Percentiles rank a stretch among this genome's conserved stretches.
Conservation (phyloP, 2,329 filamentous ascomycete species). For the Aspergillaceae sp. region DNA sequence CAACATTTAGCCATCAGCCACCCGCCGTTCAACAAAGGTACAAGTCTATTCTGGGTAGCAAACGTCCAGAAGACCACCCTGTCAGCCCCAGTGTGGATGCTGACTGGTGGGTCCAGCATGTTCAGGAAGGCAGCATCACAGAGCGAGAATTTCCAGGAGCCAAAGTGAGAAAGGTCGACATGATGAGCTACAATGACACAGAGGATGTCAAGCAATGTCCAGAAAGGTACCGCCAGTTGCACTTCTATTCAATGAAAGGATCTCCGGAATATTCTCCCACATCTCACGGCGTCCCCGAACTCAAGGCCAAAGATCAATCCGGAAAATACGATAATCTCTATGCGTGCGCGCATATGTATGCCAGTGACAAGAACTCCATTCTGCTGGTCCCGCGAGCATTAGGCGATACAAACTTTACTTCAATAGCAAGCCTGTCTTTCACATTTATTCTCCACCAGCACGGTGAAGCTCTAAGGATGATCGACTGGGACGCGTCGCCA, state of each 20-base stretch:
- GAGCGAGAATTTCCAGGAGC: slow-evolving; percentile 34
- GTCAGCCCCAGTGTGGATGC: slow-evolving; percentile 28
- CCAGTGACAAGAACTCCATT: slow-evolving; percentile 48
- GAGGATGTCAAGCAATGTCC: slow-evolving; percentile 19
- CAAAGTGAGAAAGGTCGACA: slow-evolving; percentile 46
- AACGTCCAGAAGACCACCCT: slow-evolving; percentile 25
- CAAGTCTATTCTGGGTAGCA: slow-evolving; percentile 19
- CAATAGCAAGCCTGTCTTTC: slow-evolving; percentile 42
- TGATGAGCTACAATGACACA: slow-evolving; percentile 40
- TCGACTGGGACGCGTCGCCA: slow-evolving; percentile 23
- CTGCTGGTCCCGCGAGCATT: slow-evolving; percentile 45
- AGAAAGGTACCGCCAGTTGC: slow-evolving; percentile 35
- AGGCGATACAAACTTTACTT: slow-evolving; percentile 31
- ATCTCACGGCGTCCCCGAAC: slow-evolving; percentile 10
- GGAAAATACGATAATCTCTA: slow-evolving; percentile 45
- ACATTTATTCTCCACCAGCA: slow-evolving; percentile 42
- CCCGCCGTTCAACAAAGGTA: slow-evolving; percentile 21
- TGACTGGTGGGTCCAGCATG: slow-evolving; percentile 26
- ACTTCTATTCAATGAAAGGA: slow-evolving; percentile 40
- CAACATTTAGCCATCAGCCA: slow-evolving; percentile 24
- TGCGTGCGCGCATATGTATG: slow-evolving; percentile 50
- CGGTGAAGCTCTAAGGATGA: slow-evolving; percentile 33
- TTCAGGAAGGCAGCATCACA: slow-evolving; percentile 16
- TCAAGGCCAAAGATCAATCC: slow-evolving; percentile 15
- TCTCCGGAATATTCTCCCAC: slow-evolving; percentile 22